Evolutionary conservation across 305 asterid species (phyloP).

Genomic region (Coffea humblotiana): DNA sequence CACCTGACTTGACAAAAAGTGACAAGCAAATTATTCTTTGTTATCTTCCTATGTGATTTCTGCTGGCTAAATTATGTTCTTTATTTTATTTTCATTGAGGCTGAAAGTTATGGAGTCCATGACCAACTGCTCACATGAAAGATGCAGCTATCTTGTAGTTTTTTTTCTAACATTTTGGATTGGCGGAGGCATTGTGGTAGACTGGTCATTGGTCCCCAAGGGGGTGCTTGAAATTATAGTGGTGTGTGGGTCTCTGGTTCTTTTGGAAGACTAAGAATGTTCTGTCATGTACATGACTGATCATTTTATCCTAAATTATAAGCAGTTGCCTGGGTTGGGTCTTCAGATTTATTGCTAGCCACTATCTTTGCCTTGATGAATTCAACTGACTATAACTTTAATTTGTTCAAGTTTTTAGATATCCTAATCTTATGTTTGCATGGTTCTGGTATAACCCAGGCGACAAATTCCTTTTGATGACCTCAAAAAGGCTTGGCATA

Average conservation of each 20-base stretch:
- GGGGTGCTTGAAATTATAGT: background rate
- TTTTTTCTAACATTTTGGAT: background rate
- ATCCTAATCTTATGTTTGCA: slow-evolving; percentile 12
- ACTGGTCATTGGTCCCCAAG: background rate
- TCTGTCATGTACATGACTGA: background rate
- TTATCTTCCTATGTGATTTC: background rate
- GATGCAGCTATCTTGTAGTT: background rate
- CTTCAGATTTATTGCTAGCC: background rate
- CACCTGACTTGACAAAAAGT: background rate
- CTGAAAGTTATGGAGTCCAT: background rate
- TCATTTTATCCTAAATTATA: background rate
- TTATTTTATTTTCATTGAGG: background rate
- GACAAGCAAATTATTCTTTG: background rate
- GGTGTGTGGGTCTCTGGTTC: background rate
- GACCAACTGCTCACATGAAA: background rate
- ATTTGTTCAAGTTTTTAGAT: background rate
- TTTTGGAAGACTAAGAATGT: background rate
- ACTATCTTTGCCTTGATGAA: background rate
- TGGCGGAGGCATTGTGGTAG: background rate
- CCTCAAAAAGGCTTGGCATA: slow-evolving; percentile 82
- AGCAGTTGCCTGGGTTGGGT: background rate
- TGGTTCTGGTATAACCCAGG: slow-evolving; percentile 35
- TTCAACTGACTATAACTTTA: background rate
- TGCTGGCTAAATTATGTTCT: background rate
- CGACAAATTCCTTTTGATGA: slow-evolving; percentile 78